Percentiles rank a stretch among this genome's conserved stretches.
Conservation (phyloP, 257 asterid species). For the Ilex asprella region DNA sequence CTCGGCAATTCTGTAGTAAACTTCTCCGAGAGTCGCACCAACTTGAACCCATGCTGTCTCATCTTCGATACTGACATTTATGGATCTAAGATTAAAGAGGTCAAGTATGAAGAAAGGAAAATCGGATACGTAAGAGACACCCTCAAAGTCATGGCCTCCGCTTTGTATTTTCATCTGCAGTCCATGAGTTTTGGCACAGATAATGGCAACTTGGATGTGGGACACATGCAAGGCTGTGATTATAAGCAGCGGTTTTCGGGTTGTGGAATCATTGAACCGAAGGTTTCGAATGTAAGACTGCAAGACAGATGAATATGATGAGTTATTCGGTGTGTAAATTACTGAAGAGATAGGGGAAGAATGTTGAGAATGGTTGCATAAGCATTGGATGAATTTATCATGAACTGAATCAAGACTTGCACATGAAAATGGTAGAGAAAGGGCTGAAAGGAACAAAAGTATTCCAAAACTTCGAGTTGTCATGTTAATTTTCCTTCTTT, state of each 20-base stretch:
- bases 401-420: constrained; percentile 14
- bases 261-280: constrained; percentile 15
- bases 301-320: constrained; percentile 42
- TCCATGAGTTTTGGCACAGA: constrained; percentile 10
- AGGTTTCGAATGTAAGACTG: constrained; percentile 42
- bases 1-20: constrained; percentile 35
- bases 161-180: constrained; percentile 10
- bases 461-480: not conserved
- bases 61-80: constrained; percentile 22
- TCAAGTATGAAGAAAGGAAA: constrained; percentile 45
- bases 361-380: constrained; percentile 18
- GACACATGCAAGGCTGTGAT: constrained; percentile 12
- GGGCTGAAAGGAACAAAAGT: not conserved
- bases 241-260: constrained; percentile 14
- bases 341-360: constrained; percentile 37
- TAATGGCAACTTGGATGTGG: constrained; percentile 14
- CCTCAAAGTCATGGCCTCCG: constrained; percentile 23
- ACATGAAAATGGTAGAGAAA: constrained; percentile 15
- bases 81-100: constrained; percentile 38
- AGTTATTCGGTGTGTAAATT: constrained; percentile 32
- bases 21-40: constrained; percentile 47
- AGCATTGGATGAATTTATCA: constrained; percentile 31
- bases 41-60: constrained; percentile 39
- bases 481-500: too few relatives aligned
- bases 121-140: constrained; percentile 24